Evolutionary conservation across 2,329 filamentous ascomycete genomes (phyloP).

Genomic region (Passalora sequoiae): DNA sequence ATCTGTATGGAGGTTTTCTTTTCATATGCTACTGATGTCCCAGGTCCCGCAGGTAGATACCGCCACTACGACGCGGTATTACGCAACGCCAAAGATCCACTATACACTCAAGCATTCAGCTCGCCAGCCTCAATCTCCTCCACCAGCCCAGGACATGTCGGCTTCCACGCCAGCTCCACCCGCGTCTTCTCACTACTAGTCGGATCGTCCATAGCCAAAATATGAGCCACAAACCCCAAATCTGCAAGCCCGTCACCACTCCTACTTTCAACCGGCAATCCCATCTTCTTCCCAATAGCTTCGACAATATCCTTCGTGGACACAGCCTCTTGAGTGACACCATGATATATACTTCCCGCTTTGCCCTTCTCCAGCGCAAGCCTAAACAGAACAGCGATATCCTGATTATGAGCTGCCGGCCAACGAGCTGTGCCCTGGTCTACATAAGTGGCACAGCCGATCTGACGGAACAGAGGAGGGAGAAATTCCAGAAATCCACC

Average conservation of each 20-base stretch:
- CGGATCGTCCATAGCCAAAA: constrained; percentile 35
- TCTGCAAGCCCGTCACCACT: constrained; percentile 27
- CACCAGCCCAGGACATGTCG: constrained; percentile 33
- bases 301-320: constrained; percentile 14
- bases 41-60: too few species aligned
- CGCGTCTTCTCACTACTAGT: constrained; percentile 37
- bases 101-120: neutral
- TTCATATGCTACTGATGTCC: too few species aligned
- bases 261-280: constrained; percentile 13
- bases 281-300: constrained; percentile 8
- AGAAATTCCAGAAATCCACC: constrained; percentile 31
- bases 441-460: constrained; percentile 28
- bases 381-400: constrained; percentile 41
- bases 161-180: constrained; percentile 38
- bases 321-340: constrained; percentile 25
- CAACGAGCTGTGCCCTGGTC: constrained; percentile 27
- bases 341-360: constrained; percentile 37
- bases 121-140: constrained; percentile 28
- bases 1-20: too few species aligned
- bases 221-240: constrained; percentile 34
- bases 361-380: constrained; percentile 34
- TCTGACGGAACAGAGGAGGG: neutral
- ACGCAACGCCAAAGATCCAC: too few species aligned
- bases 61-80: too few species aligned
- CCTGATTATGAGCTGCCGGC: constrained; percentile 39